Evolutionary conservation across 2,329 filamentous ascomycete species (phyloP), one percentile per base, ranked within the genome.

Genomic region (Grosmannia huntii): DNA sequence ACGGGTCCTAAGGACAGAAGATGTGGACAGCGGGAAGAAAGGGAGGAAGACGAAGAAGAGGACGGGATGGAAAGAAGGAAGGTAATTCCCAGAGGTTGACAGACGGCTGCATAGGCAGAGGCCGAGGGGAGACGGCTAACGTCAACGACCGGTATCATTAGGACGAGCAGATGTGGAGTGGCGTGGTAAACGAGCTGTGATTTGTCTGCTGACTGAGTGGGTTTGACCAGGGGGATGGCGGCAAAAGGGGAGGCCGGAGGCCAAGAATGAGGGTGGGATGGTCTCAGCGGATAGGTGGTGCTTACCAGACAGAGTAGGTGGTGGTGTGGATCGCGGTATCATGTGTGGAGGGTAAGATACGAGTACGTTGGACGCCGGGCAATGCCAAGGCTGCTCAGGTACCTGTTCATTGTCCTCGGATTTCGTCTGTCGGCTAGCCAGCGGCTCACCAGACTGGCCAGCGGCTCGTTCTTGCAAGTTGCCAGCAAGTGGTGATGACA

Each of bases 61-160:
- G 53, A 27, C 27, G 27, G 53, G 6, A 36, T 14, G 23, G 50
- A 33, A 6, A 38, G 51, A 10, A 55, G 36, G 16, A 48, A 23
- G 31, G 53, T 19, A 28, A 95, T 84, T 44, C 87, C 87, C 25
- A 95, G 78, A 4, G 89, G 86, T 65, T 92, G 88, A 9, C 89
- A 78, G 63, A 90, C 79, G 62, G 87, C 81, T 25, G 90, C 81
- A 71, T 90, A 95, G 9, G 89, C 94, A 55, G 86, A 83, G 4
- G 90, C 87, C 41, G 85, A 83, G 57, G 89, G 82, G 57, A 95
- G 82, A 70, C 91, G 85, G 61, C 84, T 85, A 67, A 95, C 90
- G 67, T 82, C 76, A 63, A 83, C 67, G 62, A 76, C 75, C 54
- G 81, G 79, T 62, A 78, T 67, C 74, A 27, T 52, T 10, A 14